A percentile compares a stretch with the other conserved stretches of the same genome.
These are phyloP conservation scores for Diospyros kaki DNA, from an alignment of 148 eudicot genomes.

Conservation along the genomic window DNA sequence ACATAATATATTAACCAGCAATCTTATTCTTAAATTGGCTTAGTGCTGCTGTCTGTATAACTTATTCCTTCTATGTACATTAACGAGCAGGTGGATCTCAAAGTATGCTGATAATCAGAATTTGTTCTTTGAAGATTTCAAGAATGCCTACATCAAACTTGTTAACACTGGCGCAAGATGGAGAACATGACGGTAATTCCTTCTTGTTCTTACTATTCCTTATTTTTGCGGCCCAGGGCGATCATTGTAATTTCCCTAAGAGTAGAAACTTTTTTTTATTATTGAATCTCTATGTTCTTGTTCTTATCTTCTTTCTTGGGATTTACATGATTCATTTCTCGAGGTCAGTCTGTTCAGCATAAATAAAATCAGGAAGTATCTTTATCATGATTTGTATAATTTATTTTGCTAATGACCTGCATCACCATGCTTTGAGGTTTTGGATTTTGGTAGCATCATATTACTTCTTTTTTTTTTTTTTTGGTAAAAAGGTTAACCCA, in stretches of 20 bases:
- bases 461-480: too few species aligned
- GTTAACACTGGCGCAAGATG: constrained; percentile 85
- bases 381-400: background rate
- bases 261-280: background rate
- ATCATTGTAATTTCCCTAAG: too few species aligned
- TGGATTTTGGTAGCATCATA: background rate
- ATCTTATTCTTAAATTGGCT: background rate
- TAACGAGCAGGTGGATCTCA: constrained; percentile 65
- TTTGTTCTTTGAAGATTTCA: constrained; percentile 75
- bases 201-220: background rate
- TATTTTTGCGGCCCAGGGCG: too few species aligned
- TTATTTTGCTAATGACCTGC: too few species aligned
- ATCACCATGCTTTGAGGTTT: background rate
- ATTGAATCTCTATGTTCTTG: background rate
- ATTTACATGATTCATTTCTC: background rate
- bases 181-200: constrained; percentile 32
- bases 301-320: background rate
- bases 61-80: background rate
- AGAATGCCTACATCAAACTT: constrained; percentile 79
- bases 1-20: background rate
- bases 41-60: background rate
- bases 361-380: background rate
- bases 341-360: background rate
- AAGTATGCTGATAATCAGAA: constrained; percentile 67
- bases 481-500: too few species aligned